phyloP scores from a whole-genome alignment of 225 moss, liverwort and hornwort species.

The Pleurozium schreberi region DNA sequence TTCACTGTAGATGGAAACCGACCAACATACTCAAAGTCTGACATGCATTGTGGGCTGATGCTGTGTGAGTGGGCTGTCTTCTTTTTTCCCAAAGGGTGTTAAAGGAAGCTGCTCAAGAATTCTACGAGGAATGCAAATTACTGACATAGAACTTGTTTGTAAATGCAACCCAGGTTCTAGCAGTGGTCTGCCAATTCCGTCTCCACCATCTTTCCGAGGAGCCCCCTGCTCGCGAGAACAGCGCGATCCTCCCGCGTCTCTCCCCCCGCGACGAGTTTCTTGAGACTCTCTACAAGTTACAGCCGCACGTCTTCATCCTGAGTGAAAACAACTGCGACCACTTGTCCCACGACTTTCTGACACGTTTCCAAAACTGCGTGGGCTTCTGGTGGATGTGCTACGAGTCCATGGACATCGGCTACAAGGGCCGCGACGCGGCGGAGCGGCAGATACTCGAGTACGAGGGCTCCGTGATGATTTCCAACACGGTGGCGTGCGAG shows the following conservation, averaged over 20 bases:
- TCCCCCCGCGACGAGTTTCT: constrained; percentile 67
- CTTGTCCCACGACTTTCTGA: constrained; percentile 54
- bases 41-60: not conserved
- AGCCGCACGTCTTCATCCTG: constrained; percentile 48
- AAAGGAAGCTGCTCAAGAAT: not conserved
- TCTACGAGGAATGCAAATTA: not conserved
- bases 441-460: constrained; percentile 64
- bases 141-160: not conserved
- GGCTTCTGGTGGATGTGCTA: constrained; percentile 56
- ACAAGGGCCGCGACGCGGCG: constrained; percentile 24
- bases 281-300: constrained; percentile 25
- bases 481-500: constrained; percentile 75
- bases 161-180: constrained; percentile 28
- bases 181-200: constrained; percentile 67
- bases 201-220: constrained; percentile 53
- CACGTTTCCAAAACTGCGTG: constrained; percentile 39
- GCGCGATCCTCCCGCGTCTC: not conserved
- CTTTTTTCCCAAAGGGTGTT: not conserved
- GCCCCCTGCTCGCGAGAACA: not conserved
- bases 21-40: not conserved
- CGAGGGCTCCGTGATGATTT: constrained; percentile 50
- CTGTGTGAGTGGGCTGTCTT: not conserved
- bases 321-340: constrained; percentile 62
- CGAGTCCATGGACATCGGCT: constrained; percentile 51
- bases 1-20: not conserved